phyloP scores from a whole-genome alignment of 148 eudicot genomes.

The Amaranthus hypochondriacus region DNA sequence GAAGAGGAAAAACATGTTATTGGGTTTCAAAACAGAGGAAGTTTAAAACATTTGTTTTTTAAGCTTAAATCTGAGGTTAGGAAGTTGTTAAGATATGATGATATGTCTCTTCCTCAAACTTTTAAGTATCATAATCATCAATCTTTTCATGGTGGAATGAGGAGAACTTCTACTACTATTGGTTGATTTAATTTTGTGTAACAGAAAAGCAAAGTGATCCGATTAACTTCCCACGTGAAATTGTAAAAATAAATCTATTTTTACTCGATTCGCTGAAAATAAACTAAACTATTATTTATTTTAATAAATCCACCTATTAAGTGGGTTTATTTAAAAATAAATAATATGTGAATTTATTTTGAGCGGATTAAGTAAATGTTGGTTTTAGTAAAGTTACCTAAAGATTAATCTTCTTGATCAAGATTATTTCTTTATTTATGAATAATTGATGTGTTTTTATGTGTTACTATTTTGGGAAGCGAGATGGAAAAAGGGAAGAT shows the following conservation, averaged over 20 bases:
- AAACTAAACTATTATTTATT: not conserved
- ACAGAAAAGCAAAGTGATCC: not conserved
- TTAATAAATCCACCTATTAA: no score
- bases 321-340: no score
- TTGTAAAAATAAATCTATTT: not conserved
- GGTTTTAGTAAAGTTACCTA: no score
- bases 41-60: conserved; percentile 58
- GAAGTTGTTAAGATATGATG: conserved; percentile 41
- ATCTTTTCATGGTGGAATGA: not conserved
- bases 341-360: no score
- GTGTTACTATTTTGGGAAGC: not conserved
- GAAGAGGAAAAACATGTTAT: conserved; percentile 52
- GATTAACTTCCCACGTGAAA: not conserved
- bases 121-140: conserved; percentile 30
- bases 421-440: conserved; percentile 14
- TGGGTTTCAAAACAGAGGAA: conserved; percentile 56
- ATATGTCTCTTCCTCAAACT: conserved; percentile 59
- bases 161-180: conserved; percentile 16
- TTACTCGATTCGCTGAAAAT: not conserved
- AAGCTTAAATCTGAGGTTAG: conserved; percentile 50
- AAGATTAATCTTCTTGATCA: not conserved
- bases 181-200: not conserved
- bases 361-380: no score
- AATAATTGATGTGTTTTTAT: not conserved
- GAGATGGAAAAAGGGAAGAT: no score